phyloP scores from a whole-genome alignment of 495 filamentous ascomycete genomes.

The Peziza echinospora region DNA sequence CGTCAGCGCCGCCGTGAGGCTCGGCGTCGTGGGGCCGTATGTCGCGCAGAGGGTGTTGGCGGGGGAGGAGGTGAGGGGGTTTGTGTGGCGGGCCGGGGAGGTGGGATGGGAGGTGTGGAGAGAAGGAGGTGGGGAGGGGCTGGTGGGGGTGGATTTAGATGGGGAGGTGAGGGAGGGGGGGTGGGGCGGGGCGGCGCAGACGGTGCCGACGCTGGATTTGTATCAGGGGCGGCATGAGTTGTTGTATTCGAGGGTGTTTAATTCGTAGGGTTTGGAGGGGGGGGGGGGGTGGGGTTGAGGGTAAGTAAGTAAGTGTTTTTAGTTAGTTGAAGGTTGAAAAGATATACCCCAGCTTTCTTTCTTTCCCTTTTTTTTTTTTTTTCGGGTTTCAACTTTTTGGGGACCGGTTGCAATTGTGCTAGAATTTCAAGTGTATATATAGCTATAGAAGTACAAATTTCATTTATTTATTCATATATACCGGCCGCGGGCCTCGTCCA shows the following conservation, averaged over 20 bases:
- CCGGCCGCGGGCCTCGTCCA: too few species aligned
- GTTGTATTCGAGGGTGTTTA: slow-evolving; percentile 91
- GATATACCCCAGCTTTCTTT: too few species aligned
- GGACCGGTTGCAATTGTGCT: too few species aligned
- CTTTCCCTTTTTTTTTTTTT: too few species aligned
- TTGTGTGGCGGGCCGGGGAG: slow-evolving; percentile 39
- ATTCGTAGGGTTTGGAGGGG: slow-evolving; percentile 22
- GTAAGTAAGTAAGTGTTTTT: too few species aligned
- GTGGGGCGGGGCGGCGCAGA: slow-evolving; percentile 63
- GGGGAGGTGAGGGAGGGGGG: slow-evolving; percentile 36
- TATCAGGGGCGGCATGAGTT: slow-evolving; percentile 92
- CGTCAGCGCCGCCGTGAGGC: slow-evolving; percentile 69
- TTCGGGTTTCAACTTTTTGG: too few species aligned
- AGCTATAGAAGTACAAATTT: too few species aligned
- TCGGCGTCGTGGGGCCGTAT: slow-evolving; percentile 79
- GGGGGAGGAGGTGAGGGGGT: slow-evolving; percentile 34
- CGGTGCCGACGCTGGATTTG: slow-evolving; percentile 67
- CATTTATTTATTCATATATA: too few species aligned
- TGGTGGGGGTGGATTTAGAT: slow-evolving; percentile 81
- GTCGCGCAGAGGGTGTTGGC: slow-evolving; percentile 71
- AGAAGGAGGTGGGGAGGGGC: slow-evolving; percentile 65
- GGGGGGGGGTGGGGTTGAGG: background rate
- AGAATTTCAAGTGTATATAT: too few species aligned
- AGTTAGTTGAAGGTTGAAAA: too few species aligned
- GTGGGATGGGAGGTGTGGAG: slow-evolving; percentile 34